Percentiles rank a stretch among this genome's conserved stretches.
Conservation (phyloP, 768 basidiomycete species). For the Pleurotus platypus region DNA sequence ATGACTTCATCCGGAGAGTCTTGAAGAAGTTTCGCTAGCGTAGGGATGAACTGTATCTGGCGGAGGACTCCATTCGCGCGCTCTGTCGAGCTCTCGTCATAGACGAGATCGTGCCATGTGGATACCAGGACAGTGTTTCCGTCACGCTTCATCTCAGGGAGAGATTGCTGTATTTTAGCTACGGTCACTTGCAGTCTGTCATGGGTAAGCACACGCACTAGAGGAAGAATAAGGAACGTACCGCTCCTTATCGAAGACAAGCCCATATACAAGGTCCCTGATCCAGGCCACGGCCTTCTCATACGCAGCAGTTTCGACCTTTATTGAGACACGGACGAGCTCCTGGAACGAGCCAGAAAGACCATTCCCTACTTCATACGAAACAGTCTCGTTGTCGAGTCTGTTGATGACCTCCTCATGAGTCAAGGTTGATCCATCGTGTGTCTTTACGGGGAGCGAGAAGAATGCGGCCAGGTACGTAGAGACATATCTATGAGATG, state of each 20-base stretch:
- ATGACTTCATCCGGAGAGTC: constrained; percentile 70
- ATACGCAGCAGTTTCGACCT: constrained; percentile 81
- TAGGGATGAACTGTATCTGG: constrained; percentile 78
- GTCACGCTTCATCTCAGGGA: constrained; percentile 90
- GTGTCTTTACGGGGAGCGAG: constrained; percentile 73
- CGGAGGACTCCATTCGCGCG: constrained; percentile 65
- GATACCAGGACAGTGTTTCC: constrained; percentile 78
- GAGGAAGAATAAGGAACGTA: constrained; percentile 20
- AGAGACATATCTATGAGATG: constrained; percentile 57
- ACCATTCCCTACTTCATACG: constrained; percentile 74
- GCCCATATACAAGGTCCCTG: constrained; percentile 72
- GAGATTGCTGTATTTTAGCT: constrained; percentile 84
- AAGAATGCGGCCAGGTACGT: constrained; percentile 85
- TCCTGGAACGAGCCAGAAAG: constrained; percentile 68
- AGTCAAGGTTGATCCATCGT: constrained; percentile 63
- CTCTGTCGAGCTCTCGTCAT: constrained; percentile 65
- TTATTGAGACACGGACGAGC: constrained; percentile 68
- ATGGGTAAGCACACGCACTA: not conserved
- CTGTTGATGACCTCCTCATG: constrained; percentile 91
- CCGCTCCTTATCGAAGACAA: constrained; percentile 79
- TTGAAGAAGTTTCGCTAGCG: constrained; percentile 66
- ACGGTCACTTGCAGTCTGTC: constrained; percentile 75
- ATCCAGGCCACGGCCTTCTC: constrained; percentile 84
- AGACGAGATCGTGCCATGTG: constrained; percentile 63
- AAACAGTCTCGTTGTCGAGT: constrained; percentile 88